Evolutionary conservation across 345 rosid genomes (phyloP).

Genomic region (Eucalyptus brandiana): DNA sequence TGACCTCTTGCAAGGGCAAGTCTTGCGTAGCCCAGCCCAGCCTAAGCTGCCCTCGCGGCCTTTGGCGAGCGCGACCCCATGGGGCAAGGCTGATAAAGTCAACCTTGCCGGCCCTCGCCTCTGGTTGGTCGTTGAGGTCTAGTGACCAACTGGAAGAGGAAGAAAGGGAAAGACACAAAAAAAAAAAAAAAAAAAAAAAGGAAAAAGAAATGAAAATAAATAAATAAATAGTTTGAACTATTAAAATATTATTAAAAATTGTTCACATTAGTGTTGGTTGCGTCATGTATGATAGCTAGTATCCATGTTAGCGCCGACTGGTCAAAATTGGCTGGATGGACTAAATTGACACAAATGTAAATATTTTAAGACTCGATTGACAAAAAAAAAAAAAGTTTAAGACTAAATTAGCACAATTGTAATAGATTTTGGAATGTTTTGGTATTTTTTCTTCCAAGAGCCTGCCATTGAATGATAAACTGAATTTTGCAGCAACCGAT

Average conservation of each 20-base stretch:
- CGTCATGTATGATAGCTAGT: accelerated
- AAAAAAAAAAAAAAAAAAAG: accelerated
- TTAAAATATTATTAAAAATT: too few species aligned
- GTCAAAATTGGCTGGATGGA: accelerated
- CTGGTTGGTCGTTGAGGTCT: accelerated
- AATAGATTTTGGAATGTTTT: too few species aligned
- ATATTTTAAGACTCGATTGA: accelerated
- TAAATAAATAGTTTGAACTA: too few species aligned
- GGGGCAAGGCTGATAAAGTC: accelerated
- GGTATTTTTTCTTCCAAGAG: too few species aligned
- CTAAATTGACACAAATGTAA: accelerated
- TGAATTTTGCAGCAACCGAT: too few species aligned
- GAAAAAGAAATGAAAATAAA: too few species aligned
- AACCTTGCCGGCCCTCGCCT: accelerated
- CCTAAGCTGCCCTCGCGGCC: too few species aligned
- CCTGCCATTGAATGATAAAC: too few species aligned
- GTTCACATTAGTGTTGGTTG: accelerated
- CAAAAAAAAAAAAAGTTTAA: too few species aligned
- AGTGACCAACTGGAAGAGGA: accelerated
- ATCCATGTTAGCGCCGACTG: accelerated
- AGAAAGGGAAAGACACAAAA: accelerated
- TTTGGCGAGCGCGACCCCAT: accelerated
- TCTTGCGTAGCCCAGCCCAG: accelerated
- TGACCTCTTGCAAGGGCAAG: too few species aligned
- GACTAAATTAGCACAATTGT: accelerated